Evolutionary conservation across 2,329 filamentous ascomycete genomes (phyloP), one percentile per base, ranked within the genome.

Genomic region (Metarhizium rileyi): DNA sequence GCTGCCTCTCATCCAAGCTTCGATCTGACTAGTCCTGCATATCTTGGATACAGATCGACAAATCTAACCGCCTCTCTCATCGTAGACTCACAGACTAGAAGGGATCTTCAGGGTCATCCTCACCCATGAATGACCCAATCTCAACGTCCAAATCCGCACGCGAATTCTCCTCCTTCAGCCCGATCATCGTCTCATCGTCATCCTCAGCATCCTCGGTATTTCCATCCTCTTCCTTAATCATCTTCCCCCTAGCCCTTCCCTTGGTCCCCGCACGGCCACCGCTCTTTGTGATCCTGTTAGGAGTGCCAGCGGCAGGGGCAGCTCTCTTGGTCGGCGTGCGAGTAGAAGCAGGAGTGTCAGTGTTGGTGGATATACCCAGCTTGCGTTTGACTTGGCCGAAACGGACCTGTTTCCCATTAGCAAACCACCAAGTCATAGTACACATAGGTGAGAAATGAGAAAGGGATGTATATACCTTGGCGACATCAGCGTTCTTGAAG

Each of bases 351-450:
- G 54, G 52, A 5, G 48, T 38, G 10, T 53, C 38, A 2, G 55
- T 43, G 5, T 65, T 63, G 51, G 58, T 59, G 35, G 57, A 57
- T 38, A 73, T 63, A 3, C 68, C 68, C 1, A 72, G 62, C 61
- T 75, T 74, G 43, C 65, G 63, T 60, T 72, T 76, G 52, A 78
- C 69, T 52, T 78, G 73, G 3, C 71, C 67, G 50, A 72, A 78
- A 43, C 75, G 72, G 36, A 70, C 67, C 66, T 73, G 50, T 36
- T 30, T 14, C 1, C 8, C 16, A 16, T 28, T 16, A 44, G 25
- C 16, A 30, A 12, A 6, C 18, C 18, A 20, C 6, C 35, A 18
- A 16, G 35, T 9, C n/a, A 22, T 3, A 16, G 35, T 27, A 5
- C 27, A 28, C 20, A 22, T 4, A 4, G 8, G 22, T 36, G 43